These are phyloP conservation scores for Capsicum rhomboideum DNA, from an alignment of 257 asterid genomes.

Conservation along the genomic window DNA sequence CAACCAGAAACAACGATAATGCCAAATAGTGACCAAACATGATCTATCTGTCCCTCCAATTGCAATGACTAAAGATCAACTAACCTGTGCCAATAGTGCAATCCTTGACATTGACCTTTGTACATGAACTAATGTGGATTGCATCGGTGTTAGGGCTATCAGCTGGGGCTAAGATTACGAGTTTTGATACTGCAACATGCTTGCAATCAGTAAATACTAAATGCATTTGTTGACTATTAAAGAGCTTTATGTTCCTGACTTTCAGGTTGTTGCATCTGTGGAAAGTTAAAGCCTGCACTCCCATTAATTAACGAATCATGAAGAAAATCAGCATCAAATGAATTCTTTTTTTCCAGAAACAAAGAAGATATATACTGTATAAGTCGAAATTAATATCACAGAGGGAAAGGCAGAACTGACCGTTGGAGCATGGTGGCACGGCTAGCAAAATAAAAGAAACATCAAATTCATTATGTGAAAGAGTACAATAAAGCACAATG, in stretches of 20 bases:
- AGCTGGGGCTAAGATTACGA: slow-evolving; percentile 52
- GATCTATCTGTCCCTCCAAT: background rate
- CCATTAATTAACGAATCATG: background rate
- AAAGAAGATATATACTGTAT: background rate
- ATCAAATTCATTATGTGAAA: background rate
- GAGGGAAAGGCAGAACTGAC: slow-evolving; percentile 25
- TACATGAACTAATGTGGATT: slow-evolving; percentile 72
- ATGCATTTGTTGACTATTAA: slow-evolving; percentile 69
- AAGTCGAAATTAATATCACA: background rate
- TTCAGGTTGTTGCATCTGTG: slow-evolving; percentile 67
- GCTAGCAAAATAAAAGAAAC: slow-evolving; percentile 49
- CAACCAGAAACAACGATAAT: background rate
- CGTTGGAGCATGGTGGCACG: slow-evolving; percentile 70
- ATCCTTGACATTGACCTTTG: slow-evolving; percentile 38
- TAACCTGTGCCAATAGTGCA: slow-evolving; percentile 54
- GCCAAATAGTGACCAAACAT: background rate
- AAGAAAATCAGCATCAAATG: background rate
- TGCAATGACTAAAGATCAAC: slow-evolving; percentile 6
- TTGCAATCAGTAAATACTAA: slow-evolving; percentile 46
- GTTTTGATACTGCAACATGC: slow-evolving; percentile 33
- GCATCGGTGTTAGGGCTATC: slow-evolving; percentile 92
- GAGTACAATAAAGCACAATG: background rate
- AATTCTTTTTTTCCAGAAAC: background rate
- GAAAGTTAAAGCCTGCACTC: slow-evolving; percentile 77
- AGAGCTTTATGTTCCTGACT: slow-evolving; percentile 36